These are phyloP conservation scores for Cenchrus americanus DNA, from an alignment of 176 grass and related monocot genomes.

Conservation along the genomic window DNA sequence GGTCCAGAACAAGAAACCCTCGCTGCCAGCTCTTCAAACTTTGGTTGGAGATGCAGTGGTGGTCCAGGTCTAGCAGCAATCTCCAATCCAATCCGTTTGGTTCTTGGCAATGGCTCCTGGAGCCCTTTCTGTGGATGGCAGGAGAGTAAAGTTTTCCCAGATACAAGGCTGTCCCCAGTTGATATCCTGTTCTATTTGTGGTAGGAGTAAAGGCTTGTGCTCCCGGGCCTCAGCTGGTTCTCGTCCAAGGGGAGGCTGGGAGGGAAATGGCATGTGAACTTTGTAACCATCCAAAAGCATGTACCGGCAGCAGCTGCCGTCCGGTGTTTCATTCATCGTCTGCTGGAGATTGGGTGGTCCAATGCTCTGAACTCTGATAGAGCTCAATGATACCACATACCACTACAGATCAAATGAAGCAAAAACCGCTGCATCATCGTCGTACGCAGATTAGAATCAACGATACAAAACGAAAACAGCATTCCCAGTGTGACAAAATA, in stretches of 20 bases:
- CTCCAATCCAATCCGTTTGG: constrained; percentile 24
- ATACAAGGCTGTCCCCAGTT: constrained; percentile 16
- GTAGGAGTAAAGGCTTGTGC: constrained; percentile 51
- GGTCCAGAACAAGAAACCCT: constrained; percentile 34
- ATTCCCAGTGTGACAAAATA: background rate
- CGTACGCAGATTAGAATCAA: background rate
- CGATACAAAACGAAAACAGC: background rate
- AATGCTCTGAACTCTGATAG: constrained; percentile 5
- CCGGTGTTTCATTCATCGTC: constrained; percentile 10
- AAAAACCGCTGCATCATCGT: background rate
- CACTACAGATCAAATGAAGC: background rate
- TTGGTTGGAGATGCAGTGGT: constrained; percentile 30
- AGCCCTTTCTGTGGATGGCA: constrained; percentile 35
- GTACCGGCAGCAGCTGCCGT: constrained; percentile 36
- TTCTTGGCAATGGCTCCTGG: constrained; percentile 38
- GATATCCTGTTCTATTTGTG: constrained; percentile 40
- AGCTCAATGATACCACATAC: background rate
- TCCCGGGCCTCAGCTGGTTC: constrained; percentile 42
- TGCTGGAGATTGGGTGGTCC: constrained; percentile 46
- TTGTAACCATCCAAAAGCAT: constrained; percentile 51
- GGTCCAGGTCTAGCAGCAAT: constrained; percentile 31
- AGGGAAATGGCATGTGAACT: constrained; percentile 61
- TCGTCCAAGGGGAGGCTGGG: constrained; percentile 31
- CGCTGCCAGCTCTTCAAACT: constrained; percentile 41
- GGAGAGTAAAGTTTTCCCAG: background rate